Evolutionary conservation across 1,284 basidiomycete genomes (phyloP).

Genomic region (Boletus semigastroideus): DNA sequence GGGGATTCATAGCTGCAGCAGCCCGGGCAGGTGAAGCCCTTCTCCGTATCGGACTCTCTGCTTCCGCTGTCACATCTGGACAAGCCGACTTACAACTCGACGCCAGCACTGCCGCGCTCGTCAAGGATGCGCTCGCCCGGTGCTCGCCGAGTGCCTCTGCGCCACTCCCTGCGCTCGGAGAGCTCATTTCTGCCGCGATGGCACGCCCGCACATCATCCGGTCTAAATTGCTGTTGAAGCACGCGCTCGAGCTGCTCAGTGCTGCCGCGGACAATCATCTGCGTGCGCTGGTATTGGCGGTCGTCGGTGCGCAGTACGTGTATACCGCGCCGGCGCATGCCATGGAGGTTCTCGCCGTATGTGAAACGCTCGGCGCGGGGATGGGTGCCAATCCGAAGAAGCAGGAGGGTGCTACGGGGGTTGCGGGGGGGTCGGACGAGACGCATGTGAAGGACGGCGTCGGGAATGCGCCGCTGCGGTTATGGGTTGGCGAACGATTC

Average conservation of each 20-base stretch:
- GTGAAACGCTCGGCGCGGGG: conserved; percentile 66
- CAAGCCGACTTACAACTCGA: conserved; percentile 18
- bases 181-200: conserved; percentile 30
- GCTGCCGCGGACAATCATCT: conserved; percentile 66
- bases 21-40: conserved; percentile 61
- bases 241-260: conserved; percentile 56
- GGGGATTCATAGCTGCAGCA: conserved; percentile 56
- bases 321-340: conserved; percentile 70
- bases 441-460: conserved; percentile 26
- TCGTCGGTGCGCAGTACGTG: conserved; percentile 66
- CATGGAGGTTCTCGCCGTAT: conserved; percentile 58
- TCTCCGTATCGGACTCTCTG: conserved; percentile 51
- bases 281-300: conserved; percentile 62
- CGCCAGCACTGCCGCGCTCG: conserved; percentile 9
- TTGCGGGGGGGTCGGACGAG: conserved; percentile 13
- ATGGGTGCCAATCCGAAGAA: conserved; percentile 48
- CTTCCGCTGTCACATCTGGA: conserved; percentile 3
- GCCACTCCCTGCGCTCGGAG: conserved; percentile 28
- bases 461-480: conserved; percentile 62
- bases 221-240: conserved; percentile 58
- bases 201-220: conserved; percentile 24
- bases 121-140: conserved; percentile 31
- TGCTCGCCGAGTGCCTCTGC: conserved; percentile 25
- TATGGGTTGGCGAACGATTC: conserved; percentile 71
- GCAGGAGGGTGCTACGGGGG: conserved; percentile 20